phyloP scores from a whole-genome alignment of 495 filamentous ascomycete genomes.

The Neurospora sp. region DNA sequence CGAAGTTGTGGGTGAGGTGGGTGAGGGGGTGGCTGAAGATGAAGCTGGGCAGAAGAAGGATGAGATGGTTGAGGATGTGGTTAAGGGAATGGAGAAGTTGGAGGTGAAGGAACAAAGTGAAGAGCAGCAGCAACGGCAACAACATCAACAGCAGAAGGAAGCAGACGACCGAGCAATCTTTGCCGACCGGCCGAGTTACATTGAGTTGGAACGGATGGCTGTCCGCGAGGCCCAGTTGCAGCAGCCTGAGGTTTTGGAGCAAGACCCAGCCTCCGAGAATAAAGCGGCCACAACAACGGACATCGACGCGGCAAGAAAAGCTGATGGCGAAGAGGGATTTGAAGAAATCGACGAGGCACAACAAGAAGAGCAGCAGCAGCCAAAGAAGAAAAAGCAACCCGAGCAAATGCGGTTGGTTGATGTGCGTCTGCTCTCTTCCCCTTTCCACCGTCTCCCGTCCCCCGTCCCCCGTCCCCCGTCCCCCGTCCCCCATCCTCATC shows the following conservation, averaged over 20 bases:
- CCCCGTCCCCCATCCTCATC: background rate
- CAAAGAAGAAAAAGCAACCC: constrained; percentile 8
- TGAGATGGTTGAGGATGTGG: background rate
- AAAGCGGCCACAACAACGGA: background rate
- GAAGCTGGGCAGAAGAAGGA: constrained; percentile 1
- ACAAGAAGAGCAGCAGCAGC: constrained; percentile 15
- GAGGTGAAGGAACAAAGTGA: background rate
- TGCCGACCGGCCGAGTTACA: constrained; percentile 37
- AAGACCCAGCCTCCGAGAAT: background rate
- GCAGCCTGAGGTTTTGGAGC: background rate
- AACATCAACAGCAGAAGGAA: background rate
- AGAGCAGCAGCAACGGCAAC: background rate
- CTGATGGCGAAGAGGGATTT: background rate
- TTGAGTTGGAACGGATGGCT: constrained; percentile 40
- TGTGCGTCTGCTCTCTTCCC: constrained; percentile 27
- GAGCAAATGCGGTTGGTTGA: constrained; percentile 49
- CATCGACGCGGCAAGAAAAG: no score
- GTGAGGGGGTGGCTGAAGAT: background rate
- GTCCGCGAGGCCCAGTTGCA: constrained; percentile 12
- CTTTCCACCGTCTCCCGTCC: no score
- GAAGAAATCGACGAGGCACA: background rate
- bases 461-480: no score
- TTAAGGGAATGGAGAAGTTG: background rate
- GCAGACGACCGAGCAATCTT: constrained; percentile 6
- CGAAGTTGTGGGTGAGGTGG: background rate